Conservation (phyloP, 2,329 filamentous ascomycete genomes). For the Chaetothyriales sp. region DNA sequence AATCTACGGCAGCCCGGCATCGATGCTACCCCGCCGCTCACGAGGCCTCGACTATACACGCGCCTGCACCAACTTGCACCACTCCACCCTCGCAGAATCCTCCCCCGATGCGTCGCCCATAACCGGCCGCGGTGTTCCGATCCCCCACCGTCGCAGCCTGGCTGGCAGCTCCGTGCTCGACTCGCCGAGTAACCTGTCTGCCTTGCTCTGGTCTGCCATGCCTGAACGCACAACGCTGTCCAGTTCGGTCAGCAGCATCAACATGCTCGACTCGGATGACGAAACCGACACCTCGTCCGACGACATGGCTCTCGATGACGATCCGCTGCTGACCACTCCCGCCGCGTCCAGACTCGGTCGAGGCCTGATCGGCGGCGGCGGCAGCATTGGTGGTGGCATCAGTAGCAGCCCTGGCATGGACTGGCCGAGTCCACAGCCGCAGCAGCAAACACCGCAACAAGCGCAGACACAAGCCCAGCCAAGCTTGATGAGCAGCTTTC, state of each 20-base stretch:
- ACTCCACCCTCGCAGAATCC: constrained; percentile 81
- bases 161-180: constrained; percentile 35
- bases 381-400: constrained; percentile 13
- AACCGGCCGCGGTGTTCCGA: constrained; percentile 49
- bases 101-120: constrained; percentile 85
- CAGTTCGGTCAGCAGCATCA: constrained; percentile 66
- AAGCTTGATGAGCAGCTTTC: constrained; percentile 57
- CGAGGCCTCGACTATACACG: constrained; percentile 85
- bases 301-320: constrained; percentile 46
- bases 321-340: constrained; percentile 69
- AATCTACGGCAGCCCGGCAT: constrained; percentile 73
- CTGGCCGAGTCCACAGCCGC: constrained; percentile 44
- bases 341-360: constrained; percentile 49
- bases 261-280: constrained; percentile 64
- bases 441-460: neutral
- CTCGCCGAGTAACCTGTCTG: constrained; percentile 45
- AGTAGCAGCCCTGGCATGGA: constrained; percentile 41
- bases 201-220: constrained; percentile 55
- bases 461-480: constrained; percentile 37
- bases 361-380: constrained; percentile 29
- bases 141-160: constrained; percentile 38
- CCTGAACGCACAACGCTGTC: constrained; percentile 57
- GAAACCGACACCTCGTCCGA: constrained; percentile 59
- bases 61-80: constrained; percentile 84
- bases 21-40: constrained; percentile 74